phyloP scores from a whole-genome alignment of 1,284 basidiomycete species.

The Cryptococcus sp. region DNA sequence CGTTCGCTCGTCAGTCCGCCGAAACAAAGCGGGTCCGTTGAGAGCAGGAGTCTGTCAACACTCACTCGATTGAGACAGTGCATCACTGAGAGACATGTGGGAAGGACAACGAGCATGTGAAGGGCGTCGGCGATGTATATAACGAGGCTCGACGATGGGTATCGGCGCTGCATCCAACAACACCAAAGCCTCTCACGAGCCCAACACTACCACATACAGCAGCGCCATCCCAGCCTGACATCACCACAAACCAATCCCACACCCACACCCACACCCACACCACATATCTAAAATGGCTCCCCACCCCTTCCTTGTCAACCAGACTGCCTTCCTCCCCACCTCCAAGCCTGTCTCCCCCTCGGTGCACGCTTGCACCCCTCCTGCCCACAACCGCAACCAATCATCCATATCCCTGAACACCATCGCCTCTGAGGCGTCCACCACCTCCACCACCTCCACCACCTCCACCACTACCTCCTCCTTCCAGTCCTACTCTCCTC shows the following conservation, averaged over 20 bases:
- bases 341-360: neutral
- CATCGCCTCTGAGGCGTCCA: constrained; percentile 3
- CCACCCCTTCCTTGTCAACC: constrained; percentile 30
- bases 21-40: too few species aligned
- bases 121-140: neutral
- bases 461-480: constrained; percentile 4
- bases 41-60: neutral
- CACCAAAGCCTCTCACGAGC: neutral
- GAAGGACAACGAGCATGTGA: neutral
- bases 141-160: neutral
- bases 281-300: constrained; percentile 1
- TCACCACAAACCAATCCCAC: neutral
- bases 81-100: neutral
- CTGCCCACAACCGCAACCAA: constrained; percentile 2
- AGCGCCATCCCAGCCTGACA: neutral
- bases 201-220: neutral
- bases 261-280: neutral
- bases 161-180: neutral
- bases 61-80: neutral
- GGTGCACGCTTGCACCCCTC: neutral
- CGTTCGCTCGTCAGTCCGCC: neutral
- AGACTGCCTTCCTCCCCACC: constrained; percentile 17
- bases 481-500: neutral
- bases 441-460: constrained; percentile 4
- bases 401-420: constrained; percentile 9